phyloP scores from a whole-genome alignment of 495 filamentous ascomycete species.

The Aspergillus nanangensis region DNA sequence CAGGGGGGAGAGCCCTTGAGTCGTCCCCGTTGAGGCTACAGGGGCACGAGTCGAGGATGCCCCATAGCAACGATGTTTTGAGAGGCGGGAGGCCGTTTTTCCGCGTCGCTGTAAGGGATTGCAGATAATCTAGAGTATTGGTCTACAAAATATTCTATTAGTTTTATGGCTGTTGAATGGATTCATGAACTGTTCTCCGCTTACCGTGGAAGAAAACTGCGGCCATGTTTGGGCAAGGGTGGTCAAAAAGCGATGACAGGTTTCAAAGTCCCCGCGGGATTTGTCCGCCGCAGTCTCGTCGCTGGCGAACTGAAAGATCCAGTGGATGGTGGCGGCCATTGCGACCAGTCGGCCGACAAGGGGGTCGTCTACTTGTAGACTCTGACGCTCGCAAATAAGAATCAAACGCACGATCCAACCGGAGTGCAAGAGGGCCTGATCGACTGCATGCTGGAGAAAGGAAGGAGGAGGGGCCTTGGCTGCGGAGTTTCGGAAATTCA shows the following conservation, averaged over 20 bases:
- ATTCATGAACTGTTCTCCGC: not conserved
- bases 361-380: constrained; percentile 2
- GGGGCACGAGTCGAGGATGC: not conserved
- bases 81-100: not conserved
- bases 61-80: not conserved
- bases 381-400: not conserved
- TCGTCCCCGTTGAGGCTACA: not conserved
- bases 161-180: not conserved
- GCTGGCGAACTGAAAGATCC: constrained; percentile 12
- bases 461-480: not conserved
- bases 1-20: not conserved
- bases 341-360: constrained; percentile 2
- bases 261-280: not conserved
- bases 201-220: not conserved
- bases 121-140: not conserved
- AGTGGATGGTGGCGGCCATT: constrained; percentile 1
- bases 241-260: not conserved
- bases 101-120: not conserved
- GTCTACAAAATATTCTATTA: not conserved
- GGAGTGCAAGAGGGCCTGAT: constrained; percentile 6
- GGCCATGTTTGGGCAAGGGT: not conserved
- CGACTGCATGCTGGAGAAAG: constrained; percentile 8
- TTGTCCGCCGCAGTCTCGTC: not conserved
- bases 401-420: constrained; percentile 6
- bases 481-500: not conserved